Evolutionary conservation across 768 basidiomycete species (phyloP).

Genomic region (Leccinum fibrillosum): DNA sequence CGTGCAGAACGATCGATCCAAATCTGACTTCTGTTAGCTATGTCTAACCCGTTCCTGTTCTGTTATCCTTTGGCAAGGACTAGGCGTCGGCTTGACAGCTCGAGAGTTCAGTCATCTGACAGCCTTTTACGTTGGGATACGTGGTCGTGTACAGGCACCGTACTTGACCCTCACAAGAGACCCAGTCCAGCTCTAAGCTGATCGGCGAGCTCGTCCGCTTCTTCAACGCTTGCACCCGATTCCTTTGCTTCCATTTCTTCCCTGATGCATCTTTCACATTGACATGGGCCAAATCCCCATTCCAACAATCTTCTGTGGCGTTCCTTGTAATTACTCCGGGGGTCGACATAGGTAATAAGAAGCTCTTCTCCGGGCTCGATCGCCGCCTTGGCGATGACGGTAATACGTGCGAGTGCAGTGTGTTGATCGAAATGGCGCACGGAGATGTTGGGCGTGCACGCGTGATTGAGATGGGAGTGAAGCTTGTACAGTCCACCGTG

Average conservation of each 20-base stretch:
- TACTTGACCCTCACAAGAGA: constrained; percentile 31
- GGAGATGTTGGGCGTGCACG: constrained; percentile 75
- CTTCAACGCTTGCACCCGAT: constrained; percentile 2
- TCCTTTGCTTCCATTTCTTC: constrained; percentile 43
- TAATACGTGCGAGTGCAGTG: constrained; percentile 69
- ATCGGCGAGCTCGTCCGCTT: constrained; percentile 47
- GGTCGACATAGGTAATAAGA: constrained; percentile 75
- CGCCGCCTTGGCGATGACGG: constrained; percentile 60
- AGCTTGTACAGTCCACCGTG: constrained; percentile 85
- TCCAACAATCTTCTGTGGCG: constrained; percentile 55
- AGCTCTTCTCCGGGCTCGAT: constrained; percentile 76
- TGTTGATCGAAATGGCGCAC: constrained; percentile 73
- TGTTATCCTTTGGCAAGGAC: background rate
- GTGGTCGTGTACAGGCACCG: background rate
- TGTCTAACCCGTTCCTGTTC: background rate
- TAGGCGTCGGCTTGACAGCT: background rate
- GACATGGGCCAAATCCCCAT: constrained; percentile 76
- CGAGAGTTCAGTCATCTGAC: background rate
- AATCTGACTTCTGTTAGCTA: background rate
- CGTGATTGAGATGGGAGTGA: constrained; percentile 87
- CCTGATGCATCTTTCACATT: constrained; percentile 61
- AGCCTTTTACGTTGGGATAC: background rate
- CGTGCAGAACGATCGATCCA: background rate
- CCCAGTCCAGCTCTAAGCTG: constrained; percentile 67
- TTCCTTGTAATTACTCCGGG: constrained; percentile 34